Conservation (phyloP, 306 rosid genomes). For the Cicer judaicum region DNA sequence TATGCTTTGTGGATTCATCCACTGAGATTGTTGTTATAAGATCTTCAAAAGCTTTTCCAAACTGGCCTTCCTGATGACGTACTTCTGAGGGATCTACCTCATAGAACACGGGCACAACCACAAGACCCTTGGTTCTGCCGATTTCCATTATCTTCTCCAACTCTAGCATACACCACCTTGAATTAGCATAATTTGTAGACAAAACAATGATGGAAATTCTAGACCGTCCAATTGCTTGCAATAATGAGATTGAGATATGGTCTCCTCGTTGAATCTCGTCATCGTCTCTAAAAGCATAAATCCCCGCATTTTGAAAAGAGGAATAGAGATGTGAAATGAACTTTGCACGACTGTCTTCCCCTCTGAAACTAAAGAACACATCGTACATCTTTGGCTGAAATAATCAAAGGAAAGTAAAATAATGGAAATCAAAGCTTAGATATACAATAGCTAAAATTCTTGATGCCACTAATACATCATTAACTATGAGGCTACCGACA, state of each 20-base stretch:
- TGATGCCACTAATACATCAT: neutral
- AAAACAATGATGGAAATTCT: slow-evolving; percentile 20
- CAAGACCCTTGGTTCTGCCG: neutral
- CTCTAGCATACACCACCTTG: slow-evolving; percentile 18
- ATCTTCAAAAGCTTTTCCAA: slow-evolving; percentile 17
- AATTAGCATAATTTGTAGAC: slow-evolving; percentile 8
- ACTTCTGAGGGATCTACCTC: slow-evolving; percentile 19
- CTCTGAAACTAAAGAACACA: slow-evolving; percentile 30
- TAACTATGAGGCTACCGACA: neutral
- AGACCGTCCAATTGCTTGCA: neutral
- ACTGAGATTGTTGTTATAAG: neutral
- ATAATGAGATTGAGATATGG: neutral
- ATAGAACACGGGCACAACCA: slow-evolving; percentile 36
- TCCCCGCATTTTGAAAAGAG: slow-evolving; percentile 26
- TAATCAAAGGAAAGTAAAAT: neutral
- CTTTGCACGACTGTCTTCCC: neutral
- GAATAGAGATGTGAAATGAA: neutral
- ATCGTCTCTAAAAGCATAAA: slow-evolving; percentile 18
- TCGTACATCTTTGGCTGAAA: slow-evolving; percentile 2
- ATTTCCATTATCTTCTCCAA: neutral
- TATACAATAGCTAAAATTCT: neutral
- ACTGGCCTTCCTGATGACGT: neutral
- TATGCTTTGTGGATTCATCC: neutral
- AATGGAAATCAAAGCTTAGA: neutral
- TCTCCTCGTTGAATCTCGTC: slow-evolving; percentile 17